phyloP scores from a whole-genome alignment of 768 basidiomycete genomes.

The Phaeotremella skinneri region DNA sequence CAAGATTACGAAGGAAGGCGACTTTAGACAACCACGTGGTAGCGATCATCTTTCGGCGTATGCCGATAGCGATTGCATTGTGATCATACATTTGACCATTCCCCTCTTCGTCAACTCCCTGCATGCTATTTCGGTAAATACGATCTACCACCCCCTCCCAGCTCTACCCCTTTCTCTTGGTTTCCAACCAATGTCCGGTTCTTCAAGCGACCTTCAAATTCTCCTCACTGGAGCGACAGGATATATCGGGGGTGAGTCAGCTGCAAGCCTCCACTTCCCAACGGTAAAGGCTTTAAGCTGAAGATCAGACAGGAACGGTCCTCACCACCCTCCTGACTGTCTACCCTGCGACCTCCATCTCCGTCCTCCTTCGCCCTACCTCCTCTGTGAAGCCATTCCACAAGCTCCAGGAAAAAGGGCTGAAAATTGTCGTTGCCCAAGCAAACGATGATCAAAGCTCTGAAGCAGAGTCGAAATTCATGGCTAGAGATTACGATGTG shows the following conservation, averaged over 20 bases:
- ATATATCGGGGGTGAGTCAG: background rate
- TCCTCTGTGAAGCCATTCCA: background rate
- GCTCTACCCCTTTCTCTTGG: background rate
- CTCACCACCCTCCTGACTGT: background rate
- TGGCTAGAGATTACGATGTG: slow-evolving; percentile 1
- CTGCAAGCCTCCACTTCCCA: background rate
- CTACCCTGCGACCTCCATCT: background rate
- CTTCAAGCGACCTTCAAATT: background rate
- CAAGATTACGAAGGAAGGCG: too few relatives aligned
- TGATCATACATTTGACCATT: too few relatives aligned
- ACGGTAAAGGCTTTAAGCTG: too few relatives aligned
- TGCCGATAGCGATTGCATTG: too few relatives aligned
- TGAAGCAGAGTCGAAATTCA: background rate
- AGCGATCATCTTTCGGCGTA: too few relatives aligned
- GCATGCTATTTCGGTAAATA: background rate
- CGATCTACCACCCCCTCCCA: background rate
- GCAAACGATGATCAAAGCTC: background rate
- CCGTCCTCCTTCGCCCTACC: background rate
- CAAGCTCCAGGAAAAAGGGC: background rate
- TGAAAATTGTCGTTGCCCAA: background rate
- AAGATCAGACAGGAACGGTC: slow-evolving; percentile 1
- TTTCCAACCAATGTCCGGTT: too few relatives aligned
- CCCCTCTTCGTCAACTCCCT: too few relatives aligned
- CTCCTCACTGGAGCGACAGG: background rate
- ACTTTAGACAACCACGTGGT: too few relatives aligned